Evolutionary conservation across 2,329 filamentous ascomycete species (phyloP).

Genomic region (Beauveria medogensis): DNA sequence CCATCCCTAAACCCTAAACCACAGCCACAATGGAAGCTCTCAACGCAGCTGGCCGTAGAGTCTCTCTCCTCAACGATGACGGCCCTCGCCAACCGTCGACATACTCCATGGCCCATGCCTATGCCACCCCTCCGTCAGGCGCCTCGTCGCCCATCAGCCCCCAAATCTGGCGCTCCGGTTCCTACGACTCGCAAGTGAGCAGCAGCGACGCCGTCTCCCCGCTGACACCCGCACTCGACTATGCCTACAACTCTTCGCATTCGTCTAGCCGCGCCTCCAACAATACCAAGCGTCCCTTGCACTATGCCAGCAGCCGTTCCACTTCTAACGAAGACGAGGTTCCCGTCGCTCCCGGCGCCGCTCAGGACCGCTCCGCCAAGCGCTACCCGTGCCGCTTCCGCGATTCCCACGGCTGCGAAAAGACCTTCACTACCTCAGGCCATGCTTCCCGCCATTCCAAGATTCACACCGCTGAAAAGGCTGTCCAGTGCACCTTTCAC

Average conservation of each 20-base stretch:
- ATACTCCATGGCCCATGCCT: constrained; percentile 25
- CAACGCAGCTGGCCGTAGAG: constrained; percentile 48
- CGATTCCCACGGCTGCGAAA: constrained; percentile 62
- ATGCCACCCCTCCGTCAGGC: constrained; percentile 28
- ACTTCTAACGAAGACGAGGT: constrained; percentile 45
- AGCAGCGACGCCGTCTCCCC: constrained; percentile 43
- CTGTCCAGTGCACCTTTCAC: constrained; percentile 56
- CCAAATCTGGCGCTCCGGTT: constrained; percentile 51
- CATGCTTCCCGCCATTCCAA: constrained; percentile 81
- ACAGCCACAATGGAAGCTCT: constrained; percentile 40
- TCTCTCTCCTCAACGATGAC: constrained; percentile 54
- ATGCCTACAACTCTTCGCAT: constrained; percentile 29
- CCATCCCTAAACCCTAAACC: neutral
- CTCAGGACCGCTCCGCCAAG: constrained; percentile 47
- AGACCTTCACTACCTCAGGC: constrained; percentile 77
- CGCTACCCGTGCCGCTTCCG: constrained; percentile 68
- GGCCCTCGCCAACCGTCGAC: constrained; percentile 28
- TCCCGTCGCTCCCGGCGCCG: constrained; percentile 30
- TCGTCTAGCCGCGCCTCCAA: constrained; percentile 24
- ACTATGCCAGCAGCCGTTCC: constrained; percentile 36
- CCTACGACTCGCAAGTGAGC: constrained; percentile 52
- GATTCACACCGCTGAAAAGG: constrained; percentile 76
- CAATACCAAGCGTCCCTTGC: constrained; percentile 34
- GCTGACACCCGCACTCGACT: constrained; percentile 43
- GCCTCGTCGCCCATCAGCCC: constrained; percentile 46